A percentile compares a stretch with the other conserved stretches of the same genome.
phyloP scores from a whole-genome alignment of 257 asterid species.

The Vinca minor region DNA sequence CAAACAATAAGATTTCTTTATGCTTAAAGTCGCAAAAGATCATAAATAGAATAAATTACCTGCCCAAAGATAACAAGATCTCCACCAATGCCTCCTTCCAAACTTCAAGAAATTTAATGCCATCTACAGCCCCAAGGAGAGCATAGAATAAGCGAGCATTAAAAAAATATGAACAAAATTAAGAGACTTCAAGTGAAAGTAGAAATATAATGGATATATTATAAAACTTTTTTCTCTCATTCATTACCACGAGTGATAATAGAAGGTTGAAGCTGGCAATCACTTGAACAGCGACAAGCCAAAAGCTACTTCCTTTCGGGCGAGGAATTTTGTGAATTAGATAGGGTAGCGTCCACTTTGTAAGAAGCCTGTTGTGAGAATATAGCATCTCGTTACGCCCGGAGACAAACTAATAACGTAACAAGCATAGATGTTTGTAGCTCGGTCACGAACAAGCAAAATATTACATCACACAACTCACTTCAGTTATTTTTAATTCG shows the following conservation, averaged over 20 bases:
- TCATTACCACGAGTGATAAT: constrained; percentile 56
- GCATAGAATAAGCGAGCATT: not conserved
- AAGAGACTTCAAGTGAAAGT: not conserved
- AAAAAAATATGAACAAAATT: not conserved
- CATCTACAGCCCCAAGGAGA: constrained; percentile 43
- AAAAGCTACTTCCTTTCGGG: constrained; percentile 68
- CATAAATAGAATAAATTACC: constrained; percentile 28
- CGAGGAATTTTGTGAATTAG: constrained; percentile 56
- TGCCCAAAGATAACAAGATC: constrained; percentile 77
- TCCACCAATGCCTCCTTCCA: constrained; percentile 67
- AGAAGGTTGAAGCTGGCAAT: constrained; percentile 77
- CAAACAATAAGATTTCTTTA: constrained; percentile 22
- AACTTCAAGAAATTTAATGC: constrained; percentile 50
- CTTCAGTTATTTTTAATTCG: not conserved
- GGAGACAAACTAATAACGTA: not conserved
- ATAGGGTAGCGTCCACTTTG: constrained; percentile 45
- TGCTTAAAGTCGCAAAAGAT: constrained; percentile 8
- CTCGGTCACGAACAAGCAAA: not conserved
- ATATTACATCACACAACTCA: not conserved
- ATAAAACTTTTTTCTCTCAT: not conserved
- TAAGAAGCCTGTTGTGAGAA: constrained; percentile 50
- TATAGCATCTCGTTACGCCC: not conserved
- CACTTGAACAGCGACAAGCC: constrained; percentile 72
- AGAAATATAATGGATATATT: not conserved
- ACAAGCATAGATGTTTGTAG: not conserved